Evolutionary conservation across 1,139 yeast species (phyloP).

Genomic region (Pichia sp.): DNA sequence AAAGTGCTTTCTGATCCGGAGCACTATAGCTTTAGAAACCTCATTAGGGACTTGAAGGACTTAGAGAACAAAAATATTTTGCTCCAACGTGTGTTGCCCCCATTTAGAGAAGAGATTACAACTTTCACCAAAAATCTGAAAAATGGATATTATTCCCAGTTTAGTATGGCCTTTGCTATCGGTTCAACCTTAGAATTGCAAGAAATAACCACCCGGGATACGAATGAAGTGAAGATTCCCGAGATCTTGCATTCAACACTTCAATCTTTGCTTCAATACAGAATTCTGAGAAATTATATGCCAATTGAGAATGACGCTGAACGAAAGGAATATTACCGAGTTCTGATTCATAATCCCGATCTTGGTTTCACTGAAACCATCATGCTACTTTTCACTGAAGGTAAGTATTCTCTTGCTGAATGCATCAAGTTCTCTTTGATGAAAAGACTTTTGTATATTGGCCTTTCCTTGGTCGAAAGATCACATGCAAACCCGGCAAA

Average conservation of each 20-base stretch:
- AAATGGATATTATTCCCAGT: conserved; percentile 11
- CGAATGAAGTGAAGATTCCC: conserved; percentile 22
- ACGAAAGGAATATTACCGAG: conserved; percentile 8
- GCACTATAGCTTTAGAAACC: conserved; percentile 9
- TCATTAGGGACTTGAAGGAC: conserved; percentile 13
- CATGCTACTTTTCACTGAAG: conserved; percentile 36
- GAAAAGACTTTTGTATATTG: conserved; percentile 17
- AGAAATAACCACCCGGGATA: conserved; percentile 46
- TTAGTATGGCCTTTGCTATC: conserved; percentile 27
- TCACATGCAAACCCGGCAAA: conserved; percentile 10
- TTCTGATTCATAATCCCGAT: conserved; percentile 14
- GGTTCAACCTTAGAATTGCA: conserved; percentile 52
- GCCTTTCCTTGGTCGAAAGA: conserved; percentile 19
- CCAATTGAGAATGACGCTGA: conserved; percentile 12
- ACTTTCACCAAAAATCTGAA: conserved; percentile 6
- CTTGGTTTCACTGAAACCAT: conserved; percentile 36
- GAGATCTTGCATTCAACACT: conserved; percentile 26
- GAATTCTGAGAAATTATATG: conserved; percentile 20
- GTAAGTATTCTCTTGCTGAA: conserved; percentile 34
- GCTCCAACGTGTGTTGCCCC: conserved; percentile 7
- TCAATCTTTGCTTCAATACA: conserved; percentile 33
- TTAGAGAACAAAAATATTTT: conserved; percentile 12
- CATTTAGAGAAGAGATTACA: background rate
- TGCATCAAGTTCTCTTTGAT: conserved; percentile 16
- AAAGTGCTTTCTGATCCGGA: conserved; percentile 19